Evolutionary conservation across 2,329 filamentous ascomycete genomes (phyloP), one percentile per base, ranked within the genome.

Genomic region (Fusarium ramigenum): DNA sequence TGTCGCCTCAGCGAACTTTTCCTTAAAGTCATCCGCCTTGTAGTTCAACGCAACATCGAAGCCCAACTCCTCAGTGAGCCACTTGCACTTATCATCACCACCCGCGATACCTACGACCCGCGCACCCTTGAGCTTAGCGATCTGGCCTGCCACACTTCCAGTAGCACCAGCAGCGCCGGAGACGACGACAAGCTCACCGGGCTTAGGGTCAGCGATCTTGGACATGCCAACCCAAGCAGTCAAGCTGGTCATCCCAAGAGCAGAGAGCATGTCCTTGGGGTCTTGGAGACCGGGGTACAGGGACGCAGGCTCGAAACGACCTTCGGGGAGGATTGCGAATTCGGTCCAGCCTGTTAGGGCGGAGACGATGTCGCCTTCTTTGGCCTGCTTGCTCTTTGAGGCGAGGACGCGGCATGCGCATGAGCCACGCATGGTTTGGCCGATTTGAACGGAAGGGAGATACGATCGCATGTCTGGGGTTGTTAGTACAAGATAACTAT

Each of bases 101-200:
- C 92, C 92, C 2, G 91, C 91, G 69, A 93, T 85, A 11, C 92
- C 92, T 28, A 92, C 81, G 18, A 93, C 89, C 6, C 85, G 75
- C 53, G 83, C 83, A 18, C 92, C 93, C 80, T 90, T 90, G 60
- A 94, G 83, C 84, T 93, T 94, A 23, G 92, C 92, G 74, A 95
- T 93, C 82, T 96, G 93, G 1, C 92, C 93, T 1, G 90, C 93
- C 3, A 95, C 89, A 77, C 88, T 92, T 3, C 93, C 93, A 0
- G 93, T 95, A 0, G 93, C 93, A 5, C 93, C 93, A 1, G 93
- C 93, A 4, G 93, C 93, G 11, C 92, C 93, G 14, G 90, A 93
- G 0, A 96, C 91, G 12, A 95, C 92, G 3, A 96, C 93, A 8
- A 92, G 90, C 72, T 95, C 92, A 9, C 92, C 92, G 5, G 87